Base-by-base conservation (phyloP, 1,139 yeast genomes). In the Pneumocystis sp. region DNA sequence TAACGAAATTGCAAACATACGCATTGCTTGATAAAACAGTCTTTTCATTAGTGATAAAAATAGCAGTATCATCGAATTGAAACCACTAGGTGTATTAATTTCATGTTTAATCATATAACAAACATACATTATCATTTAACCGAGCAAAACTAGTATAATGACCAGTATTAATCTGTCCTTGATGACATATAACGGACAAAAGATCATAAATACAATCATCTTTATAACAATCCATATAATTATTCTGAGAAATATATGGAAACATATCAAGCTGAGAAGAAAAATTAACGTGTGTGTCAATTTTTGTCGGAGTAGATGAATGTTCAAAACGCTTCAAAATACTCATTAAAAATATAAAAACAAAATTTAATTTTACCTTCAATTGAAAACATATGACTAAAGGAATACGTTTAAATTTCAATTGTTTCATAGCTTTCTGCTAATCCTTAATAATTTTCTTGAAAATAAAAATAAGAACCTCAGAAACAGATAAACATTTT, bases 131-230 rank as follows among this genome's bases (percentile, higher is more conserved):
- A 50, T 50, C 57, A 50, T 50, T 50, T 50, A n/a, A 21, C n/a
- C 25, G 44, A 42, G 39, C 35, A 42, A 86, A 82, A 31, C 95
- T 87, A 21, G 91, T 82, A 74, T 93, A 93, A 75, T 93, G 98
- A 15, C 98, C 98, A 1, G 97, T 93, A 73, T 89, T 89, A 5
- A 91, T 95, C 35, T 93, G 85, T 0, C 98, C 98, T 62, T 85
- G 85, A 74, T 93, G 98, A 71, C 91, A 85, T 12, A 93, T 86
- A 59, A 90, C 83, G 0, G 95, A 96, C 76, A 85, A 89, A 62
- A 93, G 79, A 74, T 91, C 96, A 75, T 87, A 91, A 1, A 82
- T 75, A 7, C 68, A 69, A 3, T 66, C 68, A 21, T 68, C 70
- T 17, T 70, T 72, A 67, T 80, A 81, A 72, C 87, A 91, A 63